Base-by-base conservation (phyloP, 495 filamentous ascomycete genomes). In the Penicillium alfredii region DNA sequence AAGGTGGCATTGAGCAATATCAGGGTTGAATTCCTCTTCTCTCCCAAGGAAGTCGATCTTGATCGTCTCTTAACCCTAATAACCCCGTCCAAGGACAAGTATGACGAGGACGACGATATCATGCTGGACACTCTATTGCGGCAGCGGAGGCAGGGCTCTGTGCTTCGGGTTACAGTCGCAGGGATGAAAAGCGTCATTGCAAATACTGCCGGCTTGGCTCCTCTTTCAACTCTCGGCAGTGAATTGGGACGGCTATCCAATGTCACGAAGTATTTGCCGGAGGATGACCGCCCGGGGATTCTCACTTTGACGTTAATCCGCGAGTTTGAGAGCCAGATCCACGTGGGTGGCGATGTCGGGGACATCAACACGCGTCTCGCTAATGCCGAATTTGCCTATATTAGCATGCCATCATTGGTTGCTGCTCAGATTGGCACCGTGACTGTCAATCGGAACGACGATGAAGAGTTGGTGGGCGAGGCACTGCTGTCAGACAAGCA, bases 231-330 rank as follows among this genome's bases (percentile, higher is more conserved):
- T 11, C 70, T 99, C 4, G 77, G 72, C 1, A 78, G 83, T 26
- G 93, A 99, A 51, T 40, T 97, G 21, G 71, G 82, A 9, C 81
- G 80, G 47, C 66, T 97, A 4, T 83, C 88, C 8, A 92, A 79
- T 5, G 88, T 97, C 16, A 76, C 92, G 8, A 96, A 94, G 51
- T 96, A 97, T 51, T 69, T 99, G 4, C 89, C 93, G 1, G 88
- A 97, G 53, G 93, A 97, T 63, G 90, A 96, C 43, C 78, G 92
- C 1, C 93, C 93, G 9, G 93, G 93, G 0, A 64, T 97, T 17
- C 60, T 99, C 21, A 89, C 81, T 5, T 62, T 97, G 10, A 66
- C 72, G 7, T 60, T 76, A n/a, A 49, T 95, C 25, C 72, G 77
- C 30, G 69, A 78, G 6, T 40, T 88, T 8, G 73, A 80, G 14